Conservation (phyloP, 495 filamentous ascomycete genomes). For the Pseudoneurospora amorphoporcata region DNA sequence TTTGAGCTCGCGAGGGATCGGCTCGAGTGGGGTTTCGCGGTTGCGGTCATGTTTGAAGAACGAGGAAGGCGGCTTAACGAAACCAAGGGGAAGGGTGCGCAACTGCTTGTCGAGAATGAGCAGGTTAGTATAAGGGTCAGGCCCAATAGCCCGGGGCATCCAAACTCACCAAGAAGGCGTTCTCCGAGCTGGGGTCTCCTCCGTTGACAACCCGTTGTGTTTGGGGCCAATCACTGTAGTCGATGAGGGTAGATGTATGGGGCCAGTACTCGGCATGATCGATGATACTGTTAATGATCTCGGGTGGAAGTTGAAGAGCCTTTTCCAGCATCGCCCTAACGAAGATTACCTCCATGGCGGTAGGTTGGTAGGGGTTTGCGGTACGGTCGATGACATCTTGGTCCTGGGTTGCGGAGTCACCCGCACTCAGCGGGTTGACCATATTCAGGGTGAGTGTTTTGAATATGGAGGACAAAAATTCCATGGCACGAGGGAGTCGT, state of each 20-base stretch:
- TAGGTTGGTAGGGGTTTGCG: conserved; percentile 17
- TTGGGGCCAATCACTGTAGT: conserved; percentile 5
- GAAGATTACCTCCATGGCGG: conserved; percentile 32
- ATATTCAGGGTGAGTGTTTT: not conserved
- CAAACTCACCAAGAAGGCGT: conserved; percentile 28
- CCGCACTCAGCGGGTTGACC: not conserved
- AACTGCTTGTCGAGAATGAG: conserved; percentile 17
- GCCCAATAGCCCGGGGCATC: not conserved
- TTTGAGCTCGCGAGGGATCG: conserved; percentile 6
- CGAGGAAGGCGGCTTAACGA: conserved; percentile 18
- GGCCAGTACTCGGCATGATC: conserved; percentile 68
- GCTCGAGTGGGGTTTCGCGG: not conserved
- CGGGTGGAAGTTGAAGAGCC: conserved; percentile 40
- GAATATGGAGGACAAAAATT: not conserved
- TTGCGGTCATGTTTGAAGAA: conserved; percentile 2
- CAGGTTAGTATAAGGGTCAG: not conserved
- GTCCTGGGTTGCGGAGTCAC: conserved; percentile 10
- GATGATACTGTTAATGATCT: conserved; percentile 57
- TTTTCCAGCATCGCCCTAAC: conserved; percentile 35
- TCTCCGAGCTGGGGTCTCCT: conserved; percentile 12
- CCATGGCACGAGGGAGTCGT: not conserved
- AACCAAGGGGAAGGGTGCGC: conserved; percentile 32
- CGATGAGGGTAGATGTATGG: conserved; percentile 27
- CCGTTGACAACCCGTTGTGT: conserved; percentile 7
- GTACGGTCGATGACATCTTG: conserved; percentile 4